Evolutionary conservation across 2,329 filamentous ascomycete genomes (phyloP), one percentile per base, ranked within the genome.

Genomic region (Botrytis deweyae): DNA sequence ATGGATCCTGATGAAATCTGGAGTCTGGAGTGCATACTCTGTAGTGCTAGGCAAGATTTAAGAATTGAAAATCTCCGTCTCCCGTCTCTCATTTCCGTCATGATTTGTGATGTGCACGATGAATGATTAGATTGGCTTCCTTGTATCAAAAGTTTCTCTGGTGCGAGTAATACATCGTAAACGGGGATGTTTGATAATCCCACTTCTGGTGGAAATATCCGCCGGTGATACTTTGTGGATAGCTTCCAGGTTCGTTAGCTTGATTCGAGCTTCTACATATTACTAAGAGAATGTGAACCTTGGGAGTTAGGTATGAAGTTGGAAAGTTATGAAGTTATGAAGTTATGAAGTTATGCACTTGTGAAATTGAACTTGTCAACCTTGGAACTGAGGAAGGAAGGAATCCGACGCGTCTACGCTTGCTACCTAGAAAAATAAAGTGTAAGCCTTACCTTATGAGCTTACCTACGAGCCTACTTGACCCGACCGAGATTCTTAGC

Each of bases 351-450:
- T 16, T 42, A 42, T 42, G 46, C 12, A 25, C 46, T 9, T 22
- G 46, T 49, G 3, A 12, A 25, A 4, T 49, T 10, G 8, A 12
- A 25, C 10, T 49, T 10, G 8, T 16, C 3, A 5, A 25, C 4
- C 20, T 49, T 20, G 9, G 8, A 46, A 20, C 33, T 14, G 18
- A 44, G 44, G 18, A 22, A 12, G 18, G 52, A 16, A 22, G 58
- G 20, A 8, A 61, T 36, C 58, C 58, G 46, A 49, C 59, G 59
- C 69, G 69, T 72, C 40, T 22, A 72, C 59, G 20, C 59, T 66
- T 49, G 59, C 59, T 52, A 65, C 69, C 69, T 72, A 66, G 49
- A 70, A 70, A 49, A n/a, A 58, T 33, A 29, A 29, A 25, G 10
- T 40, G 29, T 46, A 52, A 62, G 69, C 69, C 58, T 52, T 65